Evolutionary conservation across 1,139 yeast species (phyloP), one percentile per base, ranked within the genome.

Genomic region (Insectozyma bohioensis): DNA sequence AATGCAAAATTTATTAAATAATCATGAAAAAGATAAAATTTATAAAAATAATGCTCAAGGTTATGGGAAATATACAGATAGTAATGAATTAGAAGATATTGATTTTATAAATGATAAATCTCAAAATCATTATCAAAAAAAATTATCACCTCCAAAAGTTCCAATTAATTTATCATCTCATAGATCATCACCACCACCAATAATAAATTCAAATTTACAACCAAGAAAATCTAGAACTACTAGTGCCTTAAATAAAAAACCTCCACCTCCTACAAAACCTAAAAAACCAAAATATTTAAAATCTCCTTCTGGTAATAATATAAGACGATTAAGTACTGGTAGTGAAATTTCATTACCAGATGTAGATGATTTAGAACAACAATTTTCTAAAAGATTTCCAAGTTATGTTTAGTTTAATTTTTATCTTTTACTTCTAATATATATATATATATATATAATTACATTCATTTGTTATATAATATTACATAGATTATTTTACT

Each of bases 31-130:
- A 2, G 66, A 73, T 9, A 70, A 75, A 4, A 61, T 72, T 0
- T 52, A 65, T 13, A 78, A 74, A 46, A 79, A 88, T 0, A n/a
- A n/a, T n/a, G 95, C 95, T 0, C 58, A 63, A 11, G 95, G 95
- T 0, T 85, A 85, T 51, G 95, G 95, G 3, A 75, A 75, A 46
- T 83, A 71, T 50, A 81, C 88, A 1, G 84, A 48, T 8, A 41
- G 37, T 10, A 52, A 52, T 16, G 66, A 51, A 16, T 47, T 50
- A 6, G 69, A 62, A n/a, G 74, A 68, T 32, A 48, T 68, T 14
- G 59, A 56, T 4, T 70, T 70, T 2, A 68, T 68, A 14, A 68
- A 68, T 40, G 41, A 37, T 12, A 32, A 30, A 24, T 30, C 12
- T 16, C 12, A 28, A 24, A 33, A 11, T 22, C 35, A 24, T 28